Conservation (phyloP, 1,139 yeast species). For the Wickerhamomyces sp. region DNA sequence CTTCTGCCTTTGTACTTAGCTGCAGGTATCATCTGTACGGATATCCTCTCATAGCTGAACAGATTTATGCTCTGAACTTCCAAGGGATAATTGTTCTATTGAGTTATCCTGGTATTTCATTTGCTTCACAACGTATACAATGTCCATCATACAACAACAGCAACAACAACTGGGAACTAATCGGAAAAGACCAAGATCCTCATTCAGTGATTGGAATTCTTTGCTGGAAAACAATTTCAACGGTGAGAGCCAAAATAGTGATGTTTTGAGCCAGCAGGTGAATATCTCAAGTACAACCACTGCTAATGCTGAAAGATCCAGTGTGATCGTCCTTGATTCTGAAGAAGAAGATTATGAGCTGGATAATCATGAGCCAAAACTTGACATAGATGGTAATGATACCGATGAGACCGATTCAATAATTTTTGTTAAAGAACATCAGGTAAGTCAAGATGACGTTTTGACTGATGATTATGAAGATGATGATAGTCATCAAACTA, state of each 20-base stretch:
- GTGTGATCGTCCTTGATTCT: constrained; percentile 32
- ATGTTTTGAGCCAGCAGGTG: not conserved
- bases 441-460: constrained; percentile 4
- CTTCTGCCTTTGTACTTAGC: not conserved
- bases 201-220: constrained; percentile 22
- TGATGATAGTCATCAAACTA: constrained; percentile 4
- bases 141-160: constrained; percentile 19
- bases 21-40: not conserved
- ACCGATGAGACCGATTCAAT: constrained; percentile 4
- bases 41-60: not conserved
- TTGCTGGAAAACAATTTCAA: constrained; percentile 16
- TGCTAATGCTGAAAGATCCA: constrained; percentile 12
- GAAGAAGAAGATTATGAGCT: constrained; percentile 29
- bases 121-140: constrained; percentile 1
- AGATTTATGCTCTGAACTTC: not conserved
- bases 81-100: not conserved
- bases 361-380: not conserved
- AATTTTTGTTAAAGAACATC: constrained; percentile 2
- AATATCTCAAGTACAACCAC: not conserved
- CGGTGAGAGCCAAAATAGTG: not conserved
- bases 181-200: constrained; percentile 31
- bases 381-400: not conserved
- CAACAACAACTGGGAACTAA: constrained; percentile 16
- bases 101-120: not conserved
- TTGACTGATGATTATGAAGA: constrained; percentile 2